Base-by-base conservation (phyloP, 768 basidiomycete genomes). In the Rossbeevera mucosa region DNA sequence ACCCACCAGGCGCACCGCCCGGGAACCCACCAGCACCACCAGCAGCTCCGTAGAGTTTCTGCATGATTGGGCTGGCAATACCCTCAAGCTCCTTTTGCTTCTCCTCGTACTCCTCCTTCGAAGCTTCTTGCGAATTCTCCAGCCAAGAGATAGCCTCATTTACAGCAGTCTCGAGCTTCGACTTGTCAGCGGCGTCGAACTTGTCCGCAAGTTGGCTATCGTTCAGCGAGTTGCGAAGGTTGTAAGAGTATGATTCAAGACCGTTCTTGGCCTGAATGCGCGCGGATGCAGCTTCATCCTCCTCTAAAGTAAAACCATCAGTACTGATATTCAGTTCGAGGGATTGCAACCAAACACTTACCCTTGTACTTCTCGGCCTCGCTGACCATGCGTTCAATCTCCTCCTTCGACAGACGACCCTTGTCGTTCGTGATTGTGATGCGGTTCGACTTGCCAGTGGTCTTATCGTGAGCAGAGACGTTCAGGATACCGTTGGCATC, bases 391-490 rank as follows among this genome's bases (percentile, higher is more conserved):
- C 93, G 89, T 71, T 98, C 94, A 56, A 97, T 97, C 68, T 97
- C 94, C 72, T 97, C 94, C 76, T 95, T 91, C 58, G 90, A 93
- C 60, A 98, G 75, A 72, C 94, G 92, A 41, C 94, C 93, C 78
- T 97, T 94, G 78, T 96, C 94, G 71, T 93, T 93, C 63, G 88
- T 93, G 73, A 94, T 94, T 55, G 91, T 94, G 68, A 92, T 92
- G 56, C 89, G 87, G 71, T 85, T 91, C 50, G 90, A 92, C 76
- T 97, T 96, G 61, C 94, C 94, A 51, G 94, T 96, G 11, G 92
- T 94, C 80, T 95, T 96, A 76, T 97, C 94, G 38, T 86, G 76
- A 4, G 95, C 94, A 41, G 91, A 91, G 59, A 98, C 95, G 73
- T 95, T 96, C 67, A 95, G 71, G 67, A 95, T 93, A 77, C 92